Conservation (phyloP, 176 grass and related monocot genomes). For the Avena insularis region DNA sequence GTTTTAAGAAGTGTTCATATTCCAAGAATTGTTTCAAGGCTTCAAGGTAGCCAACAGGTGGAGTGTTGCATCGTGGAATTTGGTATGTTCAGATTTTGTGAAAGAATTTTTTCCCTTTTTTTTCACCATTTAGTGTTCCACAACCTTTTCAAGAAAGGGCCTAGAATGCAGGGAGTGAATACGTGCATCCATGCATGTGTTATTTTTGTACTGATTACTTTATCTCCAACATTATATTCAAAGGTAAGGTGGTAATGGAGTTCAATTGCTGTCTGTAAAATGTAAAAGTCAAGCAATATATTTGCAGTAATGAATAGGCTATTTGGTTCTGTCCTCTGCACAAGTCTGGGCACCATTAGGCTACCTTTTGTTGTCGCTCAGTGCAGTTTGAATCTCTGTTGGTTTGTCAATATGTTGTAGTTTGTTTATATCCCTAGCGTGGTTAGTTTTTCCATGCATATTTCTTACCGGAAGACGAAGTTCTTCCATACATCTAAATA, state of each 20-base stretch:
- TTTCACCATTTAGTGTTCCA: neutral
- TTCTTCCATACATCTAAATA: neutral
- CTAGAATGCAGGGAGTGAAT: constrained; percentile 5
- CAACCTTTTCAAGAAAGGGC: constrained; percentile 5
- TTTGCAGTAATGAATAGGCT: neutral
- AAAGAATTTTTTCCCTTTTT: neutral
- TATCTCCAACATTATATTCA: neutral
- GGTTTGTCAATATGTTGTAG: neutral
- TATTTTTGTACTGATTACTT: constrained; percentile 17
- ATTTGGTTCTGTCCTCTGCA: constrained; percentile 14
- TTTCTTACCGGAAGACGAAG: neutral
- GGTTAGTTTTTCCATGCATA: neutral
- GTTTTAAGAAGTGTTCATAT: constrained; percentile 3
- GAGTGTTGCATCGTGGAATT: constrained; percentile 4
- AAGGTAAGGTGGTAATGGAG: neutral
- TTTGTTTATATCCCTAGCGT: neutral
- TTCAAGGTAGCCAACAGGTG: constrained; percentile 6
- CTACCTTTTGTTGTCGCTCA: neutral
- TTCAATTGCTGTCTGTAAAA: constrained; percentile 1
- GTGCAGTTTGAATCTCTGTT: neutral
- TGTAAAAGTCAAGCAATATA: neutral
- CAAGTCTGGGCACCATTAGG: neutral
- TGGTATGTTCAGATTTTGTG: constrained; percentile 30
- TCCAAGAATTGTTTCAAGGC: neutral
- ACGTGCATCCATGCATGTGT: constrained; percentile 14